Conservation (phyloP, 2,329 filamentous ascomycete genomes). For the Epichloe bromicola region DNA sequence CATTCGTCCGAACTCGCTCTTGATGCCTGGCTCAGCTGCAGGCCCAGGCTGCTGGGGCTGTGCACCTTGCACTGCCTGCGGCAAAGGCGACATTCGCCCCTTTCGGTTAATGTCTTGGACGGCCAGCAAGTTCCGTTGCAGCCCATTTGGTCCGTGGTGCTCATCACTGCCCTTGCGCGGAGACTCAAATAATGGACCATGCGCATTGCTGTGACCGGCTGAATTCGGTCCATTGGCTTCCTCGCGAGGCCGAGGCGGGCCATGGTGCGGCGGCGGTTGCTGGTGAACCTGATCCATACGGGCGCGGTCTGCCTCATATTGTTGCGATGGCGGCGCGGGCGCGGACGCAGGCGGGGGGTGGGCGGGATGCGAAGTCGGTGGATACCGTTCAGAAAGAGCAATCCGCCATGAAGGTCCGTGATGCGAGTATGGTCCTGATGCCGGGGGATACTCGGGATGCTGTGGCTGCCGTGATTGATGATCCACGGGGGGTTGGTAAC, state of each 20-base stretch:
- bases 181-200: slow-evolving; percentile 27
- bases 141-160: slow-evolving; percentile 18
- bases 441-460: slow-evolving; percentile 35
- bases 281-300: slow-evolving; percentile 27
- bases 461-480: slow-evolving; percentile 22
- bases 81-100: slow-evolving; percentile 74
- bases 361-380: slow-evolving; percentile 23
- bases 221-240: slow-evolving; percentile 37
- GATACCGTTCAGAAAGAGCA: slow-evolving; percentile 21
- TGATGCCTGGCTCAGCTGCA: slow-evolving; percentile 74
- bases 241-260: slow-evolving; percentile 28
- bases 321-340: slow-evolving; percentile 20
- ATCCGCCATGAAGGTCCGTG: slow-evolving; percentile 19
- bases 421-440: slow-evolving; percentile 24
- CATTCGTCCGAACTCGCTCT: slow-evolving; percentile 89
- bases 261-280: slow-evolving; percentile 22
- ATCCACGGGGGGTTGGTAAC: slow-evolving; percentile 25
- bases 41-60: slow-evolving; percentile 70
- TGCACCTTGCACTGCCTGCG: slow-evolving; percentile 86
- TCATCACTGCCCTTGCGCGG: slow-evolving; percentile 28
- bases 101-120: slow-evolving; percentile 71
- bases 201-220: slow-evolving; percentile 33
- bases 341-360: slow-evolving; percentile 14
- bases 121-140: slow-evolving; percentile 55
- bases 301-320: slow-evolving; percentile 39